These are phyloP conservation scores for Metschnikowia amazonensis DNA, from an alignment of 805 yeast genomes.

Conservation along the genomic window DNA sequence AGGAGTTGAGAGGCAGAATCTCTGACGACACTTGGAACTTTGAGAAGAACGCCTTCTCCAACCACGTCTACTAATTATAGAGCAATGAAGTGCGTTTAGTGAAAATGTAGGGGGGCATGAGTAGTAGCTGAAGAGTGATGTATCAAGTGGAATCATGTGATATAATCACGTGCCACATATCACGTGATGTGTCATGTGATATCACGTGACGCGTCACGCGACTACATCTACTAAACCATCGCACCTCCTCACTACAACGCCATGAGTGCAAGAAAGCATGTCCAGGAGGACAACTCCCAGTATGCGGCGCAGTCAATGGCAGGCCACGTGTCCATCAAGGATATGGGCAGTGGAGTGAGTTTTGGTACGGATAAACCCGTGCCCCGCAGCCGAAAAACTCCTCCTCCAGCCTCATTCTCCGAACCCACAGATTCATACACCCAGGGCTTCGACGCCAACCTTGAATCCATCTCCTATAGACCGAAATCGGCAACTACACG, in stretches of 20 bases:
- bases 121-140: too few relatives aligned
- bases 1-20: slow-evolving; percentile 93
- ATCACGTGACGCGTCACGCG: slow-evolving; percentile 5
- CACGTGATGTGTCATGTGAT: background rate
- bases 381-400: background rate
- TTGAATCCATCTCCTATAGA: slow-evolving; percentile 54
- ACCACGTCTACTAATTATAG: slow-evolving; percentile 40
- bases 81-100: background rate
- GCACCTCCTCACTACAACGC: background rate
- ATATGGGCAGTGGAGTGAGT: slow-evolving; percentile 57
- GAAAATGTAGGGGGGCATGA: too few relatives aligned
- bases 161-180: too few relatives aligned
- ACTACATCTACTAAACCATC: background rate
- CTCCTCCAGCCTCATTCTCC: background rate
- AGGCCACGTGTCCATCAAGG: slow-evolving; percentile 63
- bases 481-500: slow-evolving; percentile 57
- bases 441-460: slow-evolving; percentile 4
- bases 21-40: slow-evolving; percentile 93
- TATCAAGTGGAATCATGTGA: too few relatives aligned
- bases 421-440: background rate
- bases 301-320: slow-evolving; percentile 70
- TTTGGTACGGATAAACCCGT: slow-evolving; percentile 21
- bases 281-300: slow-evolving; percentile 35
- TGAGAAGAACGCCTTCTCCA: slow-evolving; percentile 44
- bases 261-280: slow-evolving; percentile 3